phyloP scores from a whole-genome alignment of 257 asterid species.

The Euphrasia confusa region DNA sequence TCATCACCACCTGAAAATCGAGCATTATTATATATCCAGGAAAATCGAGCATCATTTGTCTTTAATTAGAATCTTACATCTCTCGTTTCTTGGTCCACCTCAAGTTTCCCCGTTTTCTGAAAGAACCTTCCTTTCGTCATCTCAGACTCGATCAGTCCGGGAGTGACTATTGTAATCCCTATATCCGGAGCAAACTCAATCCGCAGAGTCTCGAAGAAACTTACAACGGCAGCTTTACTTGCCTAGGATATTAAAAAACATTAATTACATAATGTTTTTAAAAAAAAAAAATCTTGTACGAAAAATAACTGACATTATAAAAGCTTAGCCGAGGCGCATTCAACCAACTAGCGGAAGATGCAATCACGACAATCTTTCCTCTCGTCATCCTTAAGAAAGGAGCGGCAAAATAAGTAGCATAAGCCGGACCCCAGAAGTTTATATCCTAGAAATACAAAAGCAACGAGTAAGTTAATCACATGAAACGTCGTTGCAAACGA shows the following conservation, averaged over 20 bases:
- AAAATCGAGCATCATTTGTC: too few species aligned
- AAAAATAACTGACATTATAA: slow-evolving; percentile 40
- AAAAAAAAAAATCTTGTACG: too few species aligned
- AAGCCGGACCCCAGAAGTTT: slow-evolving; percentile 76
- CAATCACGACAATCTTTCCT: slow-evolving; percentile 56
- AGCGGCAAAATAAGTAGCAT: slow-evolving; percentile 48
- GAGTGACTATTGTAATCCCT: slow-evolving; percentile 55
- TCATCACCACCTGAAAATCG: slow-evolving; percentile 37
- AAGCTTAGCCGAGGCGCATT: slow-evolving; percentile 70
- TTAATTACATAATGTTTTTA: too few species aligned
- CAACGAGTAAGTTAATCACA: neutral
- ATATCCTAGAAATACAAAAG: slow-evolving; percentile 39
- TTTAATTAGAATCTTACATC: slow-evolving; percentile 41
- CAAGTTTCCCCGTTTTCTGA: slow-evolving; percentile 37
- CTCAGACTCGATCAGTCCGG: slow-evolving; percentile 72
- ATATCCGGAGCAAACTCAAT: slow-evolving; percentile 55
- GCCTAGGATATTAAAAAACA: too few species aligned
- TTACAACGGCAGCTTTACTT: slow-evolving; percentile 73
- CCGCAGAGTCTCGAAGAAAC: slow-evolving; percentile 65
- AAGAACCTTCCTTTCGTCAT: slow-evolving; percentile 60
- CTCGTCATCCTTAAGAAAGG: slow-evolving; percentile 53
- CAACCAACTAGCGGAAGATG: slow-evolving; percentile 76
- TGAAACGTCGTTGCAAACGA: too few species aligned
- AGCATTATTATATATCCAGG: neutral
- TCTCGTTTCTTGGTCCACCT: slow-evolving; percentile 48